Percentiles rank a stretch among this genome's conserved stretches.
phyloP scores from a whole-genome alignment of 176 grass and related monocot species.

The Thalia dealbata region DNA sequence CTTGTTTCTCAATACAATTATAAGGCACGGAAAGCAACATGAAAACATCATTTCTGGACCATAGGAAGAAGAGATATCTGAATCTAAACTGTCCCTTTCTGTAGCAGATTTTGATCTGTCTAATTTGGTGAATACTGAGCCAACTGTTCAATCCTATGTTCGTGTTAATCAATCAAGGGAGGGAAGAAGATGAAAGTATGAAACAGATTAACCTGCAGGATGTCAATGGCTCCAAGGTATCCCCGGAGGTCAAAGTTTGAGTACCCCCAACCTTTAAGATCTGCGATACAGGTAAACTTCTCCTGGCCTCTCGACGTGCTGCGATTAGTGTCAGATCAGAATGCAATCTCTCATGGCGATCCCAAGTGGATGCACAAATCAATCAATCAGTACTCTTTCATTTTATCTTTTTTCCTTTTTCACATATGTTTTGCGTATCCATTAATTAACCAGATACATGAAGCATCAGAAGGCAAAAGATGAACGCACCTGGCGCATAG shows the following conservation, averaged over 20 bases:
- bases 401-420: too few relatives aligned
- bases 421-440: not conserved
- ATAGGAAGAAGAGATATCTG: too few relatives aligned
- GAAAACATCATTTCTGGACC: too few relatives aligned
- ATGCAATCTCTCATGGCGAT: too few relatives aligned
- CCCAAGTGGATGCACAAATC: too few relatives aligned
- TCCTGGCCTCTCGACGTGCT: slow-evolving; percentile 24
- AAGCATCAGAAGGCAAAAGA: not conserved
- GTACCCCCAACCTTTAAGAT: slow-evolving; percentile 30
- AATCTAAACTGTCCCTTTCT: too few relatives aligned
- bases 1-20: not conserved
- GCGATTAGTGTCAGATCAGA: not conserved
- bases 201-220: slow-evolving; percentile 24
- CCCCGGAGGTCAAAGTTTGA: slow-evolving; percentile 20
- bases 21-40: not conserved
- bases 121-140: too few relatives aligned
- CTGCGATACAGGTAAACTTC: slow-evolving; percentile 30
- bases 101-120: too few relatives aligned
- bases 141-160: not conserved
- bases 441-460: too few relatives aligned
- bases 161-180: not conserved
- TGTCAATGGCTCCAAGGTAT: slow-evolving; percentile 24
- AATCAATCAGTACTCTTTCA: too few relatives aligned
- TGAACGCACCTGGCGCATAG: slow-evolving; percentile 24
- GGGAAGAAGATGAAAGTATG: not conserved